phyloP scores from a whole-genome alignment of 345 rosid genomes.

The Camelina hispida region DNA sequence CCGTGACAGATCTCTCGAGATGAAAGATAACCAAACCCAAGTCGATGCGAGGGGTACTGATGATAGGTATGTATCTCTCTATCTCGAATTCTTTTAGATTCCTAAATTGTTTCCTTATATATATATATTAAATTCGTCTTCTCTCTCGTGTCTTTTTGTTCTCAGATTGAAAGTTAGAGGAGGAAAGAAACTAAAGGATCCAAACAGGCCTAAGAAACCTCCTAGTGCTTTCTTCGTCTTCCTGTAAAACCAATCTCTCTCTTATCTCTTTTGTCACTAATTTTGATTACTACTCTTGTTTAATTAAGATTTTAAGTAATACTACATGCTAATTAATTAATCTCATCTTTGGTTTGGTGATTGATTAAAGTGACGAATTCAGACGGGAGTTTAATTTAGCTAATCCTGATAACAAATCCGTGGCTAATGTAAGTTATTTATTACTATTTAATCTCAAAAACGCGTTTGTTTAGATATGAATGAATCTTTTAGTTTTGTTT shows the following conservation, averaged over 20 bases:
- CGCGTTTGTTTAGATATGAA: not conserved
- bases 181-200: constrained; percentile 68
- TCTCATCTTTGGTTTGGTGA: not conserved
- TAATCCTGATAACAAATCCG: constrained; percentile 84
- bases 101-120: not conserved
- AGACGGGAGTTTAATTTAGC: constrained; percentile 63
- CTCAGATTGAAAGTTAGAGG: constrained; percentile 63
- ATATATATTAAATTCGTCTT: no score
- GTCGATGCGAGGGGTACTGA: constrained; percentile 47
- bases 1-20: constrained; percentile 53
- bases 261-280: not conserved
- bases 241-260: constrained; percentile 47
- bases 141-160: no score
- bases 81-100: constrained; percentile 16
- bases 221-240: constrained; percentile 81
- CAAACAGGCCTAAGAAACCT: constrained; percentile 83
- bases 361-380: constrained; percentile 66
- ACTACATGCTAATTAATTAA: not conserved
- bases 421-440: constrained; percentile 55
- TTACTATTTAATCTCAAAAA: not conserved
- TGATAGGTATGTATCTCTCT: constrained; percentile 45
- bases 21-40: constrained; percentile 71
- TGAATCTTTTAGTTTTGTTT: constrained; percentile 1
- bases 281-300: not conserved
- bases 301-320: not conserved